phyloP scores from a whole-genome alignment of 441 rosid genomes.

The Metrosideros polymorpha region DNA sequence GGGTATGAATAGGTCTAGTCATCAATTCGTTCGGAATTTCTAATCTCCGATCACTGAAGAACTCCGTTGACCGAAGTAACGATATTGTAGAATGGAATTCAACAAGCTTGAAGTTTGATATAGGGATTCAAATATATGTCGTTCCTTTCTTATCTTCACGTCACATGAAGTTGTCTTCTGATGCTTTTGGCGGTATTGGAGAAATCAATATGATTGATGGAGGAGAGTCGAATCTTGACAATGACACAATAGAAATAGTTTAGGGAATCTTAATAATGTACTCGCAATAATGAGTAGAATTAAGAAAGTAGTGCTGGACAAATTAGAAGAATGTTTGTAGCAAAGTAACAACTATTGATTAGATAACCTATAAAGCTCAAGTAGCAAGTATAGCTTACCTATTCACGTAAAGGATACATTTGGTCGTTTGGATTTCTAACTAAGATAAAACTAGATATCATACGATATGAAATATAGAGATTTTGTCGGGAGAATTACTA shows the following conservation, averaged over 20 bases:
- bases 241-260: not conserved
- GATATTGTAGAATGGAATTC: not conserved
- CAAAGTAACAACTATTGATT: not conserved
- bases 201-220: not conserved
- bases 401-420: too few species aligned
- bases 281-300: not conserved
- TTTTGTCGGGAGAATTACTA: too few species aligned
- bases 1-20: not conserved
- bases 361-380: not conserved
- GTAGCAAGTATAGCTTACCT: not conserved
- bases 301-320: not conserved
- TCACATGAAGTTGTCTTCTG: not conserved
- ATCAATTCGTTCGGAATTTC: not conserved
- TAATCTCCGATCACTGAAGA: fast-evolving
- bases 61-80: not conserved
- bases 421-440: too few species aligned
- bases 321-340: not conserved
- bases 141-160: not conserved
- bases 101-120: not conserved
- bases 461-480: too few species aligned
- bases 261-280: not conserved
- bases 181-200: not conserved
- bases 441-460: too few species aligned
- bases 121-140: not conserved
- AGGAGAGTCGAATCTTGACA: not conserved